These are phyloP conservation scores for Ceratocystis harringtonii DNA, from an alignment of 2,329 filamentous ascomycete species.

Conservation along the genomic window DNA sequence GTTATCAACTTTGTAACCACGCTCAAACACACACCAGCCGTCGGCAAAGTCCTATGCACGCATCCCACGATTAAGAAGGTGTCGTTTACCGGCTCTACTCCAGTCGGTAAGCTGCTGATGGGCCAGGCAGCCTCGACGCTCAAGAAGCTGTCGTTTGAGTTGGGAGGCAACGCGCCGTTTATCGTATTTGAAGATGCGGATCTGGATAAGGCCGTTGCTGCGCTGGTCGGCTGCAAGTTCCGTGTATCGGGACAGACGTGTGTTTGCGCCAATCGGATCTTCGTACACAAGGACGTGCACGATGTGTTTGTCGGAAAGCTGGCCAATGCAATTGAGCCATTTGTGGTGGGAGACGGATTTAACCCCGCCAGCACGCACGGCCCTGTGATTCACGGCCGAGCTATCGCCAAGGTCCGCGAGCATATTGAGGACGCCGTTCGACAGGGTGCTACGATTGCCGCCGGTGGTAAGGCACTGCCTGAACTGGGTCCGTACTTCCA, in stretches of 20 bases:
- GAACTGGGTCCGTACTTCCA: conserved; percentile 54
- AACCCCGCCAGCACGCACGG: conserved; percentile 42
- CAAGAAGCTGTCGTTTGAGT: conserved; percentile 61
- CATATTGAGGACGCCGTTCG: conserved; percentile 48
- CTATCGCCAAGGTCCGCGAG: conserved; percentile 44
- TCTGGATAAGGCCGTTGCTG: conserved; percentile 49
- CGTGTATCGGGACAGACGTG: conserved; percentile 59
- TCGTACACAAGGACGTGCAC: conserved; percentile 44
- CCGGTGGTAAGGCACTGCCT: conserved; percentile 42
- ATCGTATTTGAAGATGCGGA: conserved; percentile 65
- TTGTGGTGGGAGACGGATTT: conserved; percentile 44
- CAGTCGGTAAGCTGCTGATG: conserved; percentile 40
- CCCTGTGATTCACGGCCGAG: conserved; percentile 50
- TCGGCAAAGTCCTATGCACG: conserved; percentile 44
- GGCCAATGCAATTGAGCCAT: conserved; percentile 38
- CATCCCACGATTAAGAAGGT: conserved; percentile 45
- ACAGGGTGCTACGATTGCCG: conserved; percentile 43
- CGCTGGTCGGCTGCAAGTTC: conserved; percentile 56
- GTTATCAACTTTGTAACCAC: conserved; percentile 78
- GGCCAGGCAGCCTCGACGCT: conserved; percentile 52
- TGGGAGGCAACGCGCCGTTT: conserved; percentile 61
- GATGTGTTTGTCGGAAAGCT: conserved; percentile 37
- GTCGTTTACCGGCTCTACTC: conserved; percentile 52
- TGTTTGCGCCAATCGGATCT: conserved; percentile 47
- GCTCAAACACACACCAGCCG: conserved; percentile 57